phyloP scores from a whole-genome alignment of 148 eudicot species.

The Cornus suecica region DNA sequence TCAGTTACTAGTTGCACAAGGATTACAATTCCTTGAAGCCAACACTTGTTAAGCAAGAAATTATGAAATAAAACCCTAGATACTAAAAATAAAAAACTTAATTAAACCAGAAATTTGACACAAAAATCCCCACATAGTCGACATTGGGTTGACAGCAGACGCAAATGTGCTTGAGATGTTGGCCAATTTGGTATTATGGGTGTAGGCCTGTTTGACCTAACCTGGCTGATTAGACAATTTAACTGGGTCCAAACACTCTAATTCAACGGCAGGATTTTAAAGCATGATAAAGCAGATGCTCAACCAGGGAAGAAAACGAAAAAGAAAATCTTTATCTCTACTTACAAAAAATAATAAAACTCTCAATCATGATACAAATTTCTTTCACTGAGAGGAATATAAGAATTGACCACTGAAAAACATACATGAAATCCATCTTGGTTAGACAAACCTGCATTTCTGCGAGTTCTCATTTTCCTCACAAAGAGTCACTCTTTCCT shows the following conservation, averaged over 20 bases:
- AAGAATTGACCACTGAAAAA: background rate
- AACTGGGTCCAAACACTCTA: background rate
- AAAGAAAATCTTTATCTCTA: background rate
- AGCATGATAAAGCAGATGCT: background rate
- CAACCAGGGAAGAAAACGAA: too few species aligned
- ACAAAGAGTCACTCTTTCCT: constrained; percentile 38
- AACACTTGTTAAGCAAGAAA: background rate
- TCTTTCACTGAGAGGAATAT: background rate
- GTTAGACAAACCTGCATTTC: constrained; percentile 44
- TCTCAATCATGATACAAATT: too few species aligned
- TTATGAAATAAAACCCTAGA: too few species aligned
- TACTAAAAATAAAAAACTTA: too few species aligned
- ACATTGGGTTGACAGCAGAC: background rate
- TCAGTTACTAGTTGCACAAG: too few species aligned
- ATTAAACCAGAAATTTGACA: too few species aligned
- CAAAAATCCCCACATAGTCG: too few species aligned
- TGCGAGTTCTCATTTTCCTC: constrained; percentile 48
- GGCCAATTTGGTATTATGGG: background rate
- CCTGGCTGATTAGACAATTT: background rate
- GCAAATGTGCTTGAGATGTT: background rate
- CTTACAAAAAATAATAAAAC: too few species aligned
- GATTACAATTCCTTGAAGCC: too few species aligned
- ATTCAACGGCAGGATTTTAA: background rate
- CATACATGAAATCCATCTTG: background rate
- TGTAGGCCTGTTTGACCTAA: background rate